Percentiles rank a stretch among this genome's conserved stretches.
These are phyloP conservation scores for Dysphania ambrosioides DNA, from an alignment of 148 eudicot species.

Conservation along the genomic window DNA sequence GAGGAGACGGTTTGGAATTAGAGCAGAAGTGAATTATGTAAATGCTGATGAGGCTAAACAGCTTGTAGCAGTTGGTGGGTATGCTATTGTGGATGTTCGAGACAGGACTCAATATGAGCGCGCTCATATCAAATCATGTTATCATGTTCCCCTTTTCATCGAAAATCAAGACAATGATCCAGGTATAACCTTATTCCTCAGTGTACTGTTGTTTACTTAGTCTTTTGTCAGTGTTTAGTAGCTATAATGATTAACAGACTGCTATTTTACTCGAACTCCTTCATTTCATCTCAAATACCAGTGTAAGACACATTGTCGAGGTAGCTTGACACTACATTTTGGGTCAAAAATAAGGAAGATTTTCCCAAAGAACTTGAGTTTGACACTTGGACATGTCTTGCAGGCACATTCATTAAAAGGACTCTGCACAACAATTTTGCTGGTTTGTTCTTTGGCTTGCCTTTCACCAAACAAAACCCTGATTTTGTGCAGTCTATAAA, in stretches of 20 bases:
- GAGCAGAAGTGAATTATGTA: conserved; percentile 65
- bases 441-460: conserved; percentile 77
- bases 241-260: background rate
- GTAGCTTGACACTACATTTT: too few species aligned
- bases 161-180: conserved; percentile 80
- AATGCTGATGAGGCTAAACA: conserved; percentile 76
- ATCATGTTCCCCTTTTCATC: conserved; percentile 81
- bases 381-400: conserved; percentile 10
- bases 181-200: conserved; percentile 36
- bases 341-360: too few species aligned
- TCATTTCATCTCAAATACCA: background rate
- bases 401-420: conserved; percentile 82
- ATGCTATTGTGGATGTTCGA: conserved; percentile 71
- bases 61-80: conserved; percentile 66
- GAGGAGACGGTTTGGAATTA: conserved; percentile 38
- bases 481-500: conserved; percentile 77
- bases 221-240: background rate
- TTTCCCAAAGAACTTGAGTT: background rate
- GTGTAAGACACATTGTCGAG: too few species aligned
- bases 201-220: too few species aligned
- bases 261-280: background rate
- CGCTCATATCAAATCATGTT: conserved; percentile 78
- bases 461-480: conserved; percentile 88
- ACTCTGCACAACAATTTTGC: conserved; percentile 80
- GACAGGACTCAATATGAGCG: conserved; percentile 67